Conservation (phyloP, 2,329 filamentous ascomycete species). For the Diaporthe destruens region DNA sequence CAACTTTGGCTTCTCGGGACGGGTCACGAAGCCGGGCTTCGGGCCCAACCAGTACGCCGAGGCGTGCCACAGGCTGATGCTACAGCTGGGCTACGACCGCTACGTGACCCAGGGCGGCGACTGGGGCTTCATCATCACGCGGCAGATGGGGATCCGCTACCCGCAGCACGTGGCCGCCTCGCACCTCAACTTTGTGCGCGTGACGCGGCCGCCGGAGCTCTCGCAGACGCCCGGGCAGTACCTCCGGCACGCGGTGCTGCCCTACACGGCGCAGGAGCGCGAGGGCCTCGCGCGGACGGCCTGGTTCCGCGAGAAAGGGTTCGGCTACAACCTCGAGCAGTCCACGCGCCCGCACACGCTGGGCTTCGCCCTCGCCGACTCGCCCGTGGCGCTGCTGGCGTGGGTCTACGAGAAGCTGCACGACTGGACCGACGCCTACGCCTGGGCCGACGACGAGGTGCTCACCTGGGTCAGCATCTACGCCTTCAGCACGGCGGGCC, state of each 20-base stretch:
- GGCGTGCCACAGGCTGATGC: slow-evolving; percentile 55
- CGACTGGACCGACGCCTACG: slow-evolving; percentile 79
- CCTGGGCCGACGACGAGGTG: slow-evolving; percentile 82
- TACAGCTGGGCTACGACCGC: slow-evolving; percentile 52
- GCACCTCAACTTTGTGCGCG: slow-evolving; percentile 70
- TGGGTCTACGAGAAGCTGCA: slow-evolving; percentile 88
- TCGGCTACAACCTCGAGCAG: slow-evolving; percentile 71
- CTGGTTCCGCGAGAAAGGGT: slow-evolving; percentile 71
- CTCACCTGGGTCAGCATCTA: slow-evolving; percentile 82
- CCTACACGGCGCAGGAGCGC: slow-evolving; percentile 65
- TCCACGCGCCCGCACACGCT: slow-evolving; percentile 79
- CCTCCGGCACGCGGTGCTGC: slow-evolving; percentile 65
- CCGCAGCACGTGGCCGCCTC: slow-evolving; percentile 68
- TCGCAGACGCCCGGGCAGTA: slow-evolving; percentile 68
- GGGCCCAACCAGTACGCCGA: slow-evolving; percentile 48
- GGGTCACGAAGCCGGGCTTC: slow-evolving; percentile 50
- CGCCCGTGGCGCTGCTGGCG: slow-evolving; percentile 76
- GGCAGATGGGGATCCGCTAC: slow-evolving; percentile 71
- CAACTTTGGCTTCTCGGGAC: slow-evolving; percentile 58
- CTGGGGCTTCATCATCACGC: slow-evolving; percentile 77
- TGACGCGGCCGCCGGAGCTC: slow-evolving; percentile 59
- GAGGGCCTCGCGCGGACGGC: slow-evolving; percentile 63
- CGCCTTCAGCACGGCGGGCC: slow-evolving; percentile 76
- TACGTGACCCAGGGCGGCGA: slow-evolving; percentile 74
- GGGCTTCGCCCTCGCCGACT: slow-evolving; percentile 76